Evolutionary conservation across 768 basidiomycete species (phyloP).

Genomic region (Lactarius evosmus): DNA sequence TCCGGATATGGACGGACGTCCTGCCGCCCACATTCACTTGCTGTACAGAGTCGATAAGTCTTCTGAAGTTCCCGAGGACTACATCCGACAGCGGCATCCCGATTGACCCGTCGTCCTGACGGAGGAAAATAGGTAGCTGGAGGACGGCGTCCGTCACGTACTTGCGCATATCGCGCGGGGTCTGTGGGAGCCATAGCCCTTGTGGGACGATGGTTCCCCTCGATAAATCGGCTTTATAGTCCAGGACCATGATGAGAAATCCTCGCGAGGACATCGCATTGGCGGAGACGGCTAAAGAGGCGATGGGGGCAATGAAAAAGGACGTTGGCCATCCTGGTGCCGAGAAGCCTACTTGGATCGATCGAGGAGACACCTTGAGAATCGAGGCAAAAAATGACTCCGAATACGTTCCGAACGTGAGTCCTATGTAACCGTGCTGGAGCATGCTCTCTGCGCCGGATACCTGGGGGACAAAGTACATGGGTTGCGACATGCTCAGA

Average conservation of each 20-base stretch:
- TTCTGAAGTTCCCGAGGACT: conserved; percentile 22
- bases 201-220: conserved; percentile 25
- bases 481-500: not conserved
- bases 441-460: conserved; percentile 22
- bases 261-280: conserved; percentile 24
- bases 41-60: conserved; percentile 18
- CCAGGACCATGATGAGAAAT: conserved; percentile 24
- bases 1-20: conserved; percentile 27
- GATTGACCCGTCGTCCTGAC: conserved; percentile 24
- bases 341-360: conserved; percentile 19
- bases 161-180: conserved; percentile 22
- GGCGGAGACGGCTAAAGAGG: not conserved
- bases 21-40: conserved; percentile 24
- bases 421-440: conserved; percentile 19
- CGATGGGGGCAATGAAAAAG: conserved; percentile 16
- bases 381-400: conserved; percentile 17
- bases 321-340: conserved; percentile 23
- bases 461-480: conserved; percentile 5
- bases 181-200: conserved; percentile 24
- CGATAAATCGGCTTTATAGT: conserved; percentile 16
- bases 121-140: conserved; percentile 26
- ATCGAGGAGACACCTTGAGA: conserved; percentile 17
- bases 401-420: conserved; percentile 10
- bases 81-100: conserved; percentile 27
- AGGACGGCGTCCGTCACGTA: conserved; percentile 26